Base-by-base conservation (phyloP, 1,139 yeast genomes). In the Meyerozyma guilliermondii region DNA sequence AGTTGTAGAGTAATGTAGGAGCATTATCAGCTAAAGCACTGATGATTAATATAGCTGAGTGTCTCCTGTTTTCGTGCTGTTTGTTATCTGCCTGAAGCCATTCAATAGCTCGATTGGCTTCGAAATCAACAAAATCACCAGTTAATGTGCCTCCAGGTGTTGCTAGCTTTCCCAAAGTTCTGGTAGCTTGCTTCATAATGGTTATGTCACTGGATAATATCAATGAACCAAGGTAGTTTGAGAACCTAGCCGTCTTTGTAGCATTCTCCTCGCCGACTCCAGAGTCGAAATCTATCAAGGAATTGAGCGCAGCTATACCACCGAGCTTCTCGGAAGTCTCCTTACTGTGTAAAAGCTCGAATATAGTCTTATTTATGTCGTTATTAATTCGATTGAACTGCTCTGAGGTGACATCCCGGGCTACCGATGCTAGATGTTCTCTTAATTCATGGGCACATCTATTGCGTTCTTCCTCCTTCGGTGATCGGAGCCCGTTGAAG, bases 71-170 rank as follows among this genome's bases (percentile, higher is more conserved):
- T 53, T 88, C 96, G 46, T 69, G 71, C 55, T 85, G 91, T 51
- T 87, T 83, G 51, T 84, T 91, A 40, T 79, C 81, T 18, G 83
- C 74, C 44, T 86, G 91, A 29, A 92, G 74, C 95, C 97, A 86
- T 60, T 92, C 98, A 42, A 91, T 73, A 38, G 96, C 89, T 43
- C 89, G 74, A 56, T 86, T 87, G 10, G 94, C 94, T 59, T 92
- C 97, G 53, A 81, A 86, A 50, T 91, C 97, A 24, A 92, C 97
- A 61, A 92, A 84, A 44, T 89, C 97, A 1, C 95, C 89, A 0
- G 96, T 87, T 43, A 89, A 66, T 2, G 94, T 80, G 1, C 95
- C 94, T 22, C 96, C 95, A 0, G 95, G 91, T 2, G 84, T 80
- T 0, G 98, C 95, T 50, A 92, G 68, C 52, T 84, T 85, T 7